Evolutionary conservation across 1,284 basidiomycete genomes (phyloP), one percentile per base, ranked within the genome.

Genomic region (Mycosarcoma mackinlayi): DNA sequence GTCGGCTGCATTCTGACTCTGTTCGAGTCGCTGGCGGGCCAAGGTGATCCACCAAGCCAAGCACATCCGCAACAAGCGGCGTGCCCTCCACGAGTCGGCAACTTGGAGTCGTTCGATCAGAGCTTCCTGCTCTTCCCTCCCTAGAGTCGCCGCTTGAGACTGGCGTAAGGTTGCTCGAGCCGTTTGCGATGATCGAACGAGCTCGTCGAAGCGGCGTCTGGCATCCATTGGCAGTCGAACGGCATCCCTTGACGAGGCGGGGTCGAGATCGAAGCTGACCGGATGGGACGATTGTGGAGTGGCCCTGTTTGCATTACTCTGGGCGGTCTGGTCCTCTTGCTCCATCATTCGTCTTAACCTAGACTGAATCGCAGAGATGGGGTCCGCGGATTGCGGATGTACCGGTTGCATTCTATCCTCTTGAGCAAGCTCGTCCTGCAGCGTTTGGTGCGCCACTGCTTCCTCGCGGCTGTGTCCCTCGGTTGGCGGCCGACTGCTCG

Each of bases 31-130:
- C 6, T 62, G 48, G 5, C 64, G 60, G 14, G 65, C 53, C 24
- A 66, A 44, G 2, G 70, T 40, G n/a, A 62, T 48, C 74, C 74
- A 76, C 74, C 74, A 76, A 1, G 55, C 51, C 21, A 76, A 33
- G 19, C 57, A 57, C 14, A 47, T 60, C 33, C 42, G 42, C 5
- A 63, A 37, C 6, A 74, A 51, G 16, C 37, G 46, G 7, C 53
- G 61, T 19, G 49, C 53, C n/a, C 53, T 50, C 27, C 34, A 52
- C 13, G 27, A 35, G 21, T 73, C 74, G 1, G 76, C 76, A 16
- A 42, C 28, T 6, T 42, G 31, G 24, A 48, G 38, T 14, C 41
- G 47, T 14, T 53, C 31, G 11, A 42, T n/a, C n/a, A 16, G 30
- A 16, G 27, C 18, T 5, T 39, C 23, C 31, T 56, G 62, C 39